Evolutionary conservation across 208 protist genomes (phyloP), one percentile per base, ranked within the genome.

Genomic region (Trypanosoma melophagium): DNA sequence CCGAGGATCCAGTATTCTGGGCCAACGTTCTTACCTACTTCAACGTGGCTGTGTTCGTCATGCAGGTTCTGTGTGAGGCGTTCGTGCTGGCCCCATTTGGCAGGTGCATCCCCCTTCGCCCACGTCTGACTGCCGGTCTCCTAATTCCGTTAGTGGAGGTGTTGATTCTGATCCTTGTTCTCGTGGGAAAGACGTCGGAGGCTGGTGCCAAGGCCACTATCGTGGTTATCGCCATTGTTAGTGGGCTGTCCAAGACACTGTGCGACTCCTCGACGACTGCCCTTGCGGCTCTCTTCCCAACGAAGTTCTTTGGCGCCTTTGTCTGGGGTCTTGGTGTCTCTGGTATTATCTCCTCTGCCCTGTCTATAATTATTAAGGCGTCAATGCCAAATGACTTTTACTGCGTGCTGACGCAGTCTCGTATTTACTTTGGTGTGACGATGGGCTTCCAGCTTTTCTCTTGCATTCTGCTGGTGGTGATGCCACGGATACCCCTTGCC

Each of bases 201-300:
- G 49, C 67, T 24, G 74, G 79, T 64, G 90, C 88, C 19, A 90
- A 95, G 58, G 69, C 65, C 3, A 75, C 90, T 14, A 75, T 93
- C 45, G 80, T 97, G 64, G 47, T 92, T 7, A 70, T 87, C 16
- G 75, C 80, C 17, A 50, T 87, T 28, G 44, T 89, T 42, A 63
- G 74, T 60, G 89, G 88, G 24, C 71, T 86, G 50, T 80, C 78
- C 16, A 95, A 90, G 63, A 85, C 90, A 22, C 68, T 96, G 21
- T 84, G 80, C 60, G 81, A 96, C 59, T 84, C 89, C n/a, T 83
- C 77, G 42, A 81, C 86, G 14, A 93, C 93, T 55, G 92, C 90
- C 9, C 72, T 97, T 31, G 86, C 82, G 10, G 85, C 77, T 24
- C 76, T 80, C 13, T 90, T 97, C 61, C 92, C 92, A 31, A 80